These are phyloP conservation scores for Fusarium austroafricanum DNA, from an alignment of 2,329 filamentous ascomycete species.

Conservation along the genomic window DNA sequence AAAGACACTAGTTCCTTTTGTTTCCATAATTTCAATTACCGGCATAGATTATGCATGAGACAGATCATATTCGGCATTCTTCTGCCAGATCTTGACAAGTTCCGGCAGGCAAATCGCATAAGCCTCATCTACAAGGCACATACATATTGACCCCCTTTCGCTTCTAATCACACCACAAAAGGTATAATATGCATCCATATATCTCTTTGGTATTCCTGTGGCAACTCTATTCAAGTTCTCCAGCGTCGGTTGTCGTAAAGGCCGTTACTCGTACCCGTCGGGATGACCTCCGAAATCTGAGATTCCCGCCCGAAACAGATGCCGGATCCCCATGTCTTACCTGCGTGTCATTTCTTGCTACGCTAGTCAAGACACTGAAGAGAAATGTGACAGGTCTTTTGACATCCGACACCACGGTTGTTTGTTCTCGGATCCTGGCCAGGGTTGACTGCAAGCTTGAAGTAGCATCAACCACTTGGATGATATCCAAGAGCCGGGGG, in stretches of 20 bases:
- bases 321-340: slow-evolving; percentile 23
- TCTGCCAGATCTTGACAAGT: neutral
- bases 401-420: neutral
- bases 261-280: slow-evolving; percentile 14
- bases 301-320: slow-evolving; percentile 36
- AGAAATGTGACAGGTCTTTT: neutral
- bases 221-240: neutral
- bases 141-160: neutral
- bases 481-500: neutral
- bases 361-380: neutral
- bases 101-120: neutral
- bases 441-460: neutral
- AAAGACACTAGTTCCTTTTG: neutral
- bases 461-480: neutral
- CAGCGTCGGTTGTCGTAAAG: neutral
- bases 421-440: neutral
- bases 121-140: neutral
- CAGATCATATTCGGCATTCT: neutral
- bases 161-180: fast-evolving
- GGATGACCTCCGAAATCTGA: slow-evolving; percentile 28
- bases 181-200: fast-evolving
- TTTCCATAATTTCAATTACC: neutral
- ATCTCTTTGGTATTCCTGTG: fast-evolving
- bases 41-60: neutral
- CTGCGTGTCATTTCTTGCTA: neutral